A percentile compares a stretch with the other conserved stretches of the same genome.
Conservation (phyloP, 2,329 filamentous ascomycete species). For the Ascochyta viciae-villosae region DNA sequence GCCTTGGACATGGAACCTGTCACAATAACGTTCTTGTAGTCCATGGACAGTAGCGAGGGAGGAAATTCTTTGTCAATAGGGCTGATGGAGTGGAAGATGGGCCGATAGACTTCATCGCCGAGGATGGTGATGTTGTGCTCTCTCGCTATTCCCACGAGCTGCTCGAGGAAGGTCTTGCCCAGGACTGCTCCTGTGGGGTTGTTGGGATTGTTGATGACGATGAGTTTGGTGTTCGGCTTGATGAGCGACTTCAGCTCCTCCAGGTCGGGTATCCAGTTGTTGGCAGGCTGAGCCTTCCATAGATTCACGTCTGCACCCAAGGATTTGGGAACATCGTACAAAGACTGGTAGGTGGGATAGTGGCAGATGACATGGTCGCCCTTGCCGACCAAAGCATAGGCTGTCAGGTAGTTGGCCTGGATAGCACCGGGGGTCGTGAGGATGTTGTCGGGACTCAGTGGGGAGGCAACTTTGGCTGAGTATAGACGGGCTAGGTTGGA, state of each 20-base stretch:
- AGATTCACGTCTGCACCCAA: constrained; percentile 79
- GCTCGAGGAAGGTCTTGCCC: constrained; percentile 64
- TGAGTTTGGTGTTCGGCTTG: constrained; percentile 73
- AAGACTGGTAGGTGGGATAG: constrained; percentile 82
- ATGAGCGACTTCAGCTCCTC: constrained; percentile 71
- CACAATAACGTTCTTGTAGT: constrained; percentile 73
- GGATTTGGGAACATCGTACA: constrained; percentile 76
- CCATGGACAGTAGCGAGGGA: constrained; percentile 73
- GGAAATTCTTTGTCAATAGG: constrained; percentile 63
- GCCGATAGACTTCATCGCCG: constrained; percentile 83
- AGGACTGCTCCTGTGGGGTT: constrained; percentile 81
- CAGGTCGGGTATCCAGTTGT: constrained; percentile 72
- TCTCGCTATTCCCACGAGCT: constrained; percentile 69
- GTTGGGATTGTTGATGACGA: constrained; percentile 77
- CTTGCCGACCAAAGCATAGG: constrained; percentile 74
- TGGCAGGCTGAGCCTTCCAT: constrained; percentile 72
- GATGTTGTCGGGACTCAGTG: constrained; percentile 67
- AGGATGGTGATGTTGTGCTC: constrained; percentile 71
- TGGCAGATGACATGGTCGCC: constrained; percentile 87
- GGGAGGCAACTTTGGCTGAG: constrained; percentile 59
- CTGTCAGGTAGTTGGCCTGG: constrained; percentile 79
- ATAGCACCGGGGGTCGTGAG: constrained; percentile 83
- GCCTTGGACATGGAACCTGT: constrained; percentile 88
- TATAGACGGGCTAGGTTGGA: constrained; percentile 71
- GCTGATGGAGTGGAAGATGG: constrained; percentile 75